phyloP scores from a whole-genome alignment of 441 rosid genomes.

The Brassica balearica region DNA sequence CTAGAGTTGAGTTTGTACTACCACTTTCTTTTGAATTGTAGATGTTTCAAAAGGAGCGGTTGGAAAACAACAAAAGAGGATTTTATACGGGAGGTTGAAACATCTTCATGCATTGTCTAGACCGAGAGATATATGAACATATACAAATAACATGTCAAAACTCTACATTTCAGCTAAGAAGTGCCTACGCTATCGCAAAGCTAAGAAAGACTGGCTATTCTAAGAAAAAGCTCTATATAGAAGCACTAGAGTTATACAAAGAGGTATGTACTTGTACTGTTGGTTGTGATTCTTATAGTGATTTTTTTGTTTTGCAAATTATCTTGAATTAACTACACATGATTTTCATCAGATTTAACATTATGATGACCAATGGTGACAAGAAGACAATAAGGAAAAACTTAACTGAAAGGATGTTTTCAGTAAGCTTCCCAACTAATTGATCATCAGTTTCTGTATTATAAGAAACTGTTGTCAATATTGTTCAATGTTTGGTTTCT shows the following conservation, averaged over 20 bases:
- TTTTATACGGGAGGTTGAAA: too few species aligned
- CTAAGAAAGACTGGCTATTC: slow-evolving; percentile 87
- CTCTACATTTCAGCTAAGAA: slow-evolving; percentile 66
- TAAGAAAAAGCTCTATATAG: slow-evolving; percentile 69
- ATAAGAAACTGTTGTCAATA: neutral
- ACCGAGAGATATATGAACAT: too few species aligned
- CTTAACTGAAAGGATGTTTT: slow-evolving; percentile 84
- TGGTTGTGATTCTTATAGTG: neutral
- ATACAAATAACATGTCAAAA: slow-evolving; percentile 24
- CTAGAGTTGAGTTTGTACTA: too few species aligned
- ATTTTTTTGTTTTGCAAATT: neutral
- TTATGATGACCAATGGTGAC: slow-evolving; percentile 73
- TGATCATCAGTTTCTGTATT: slow-evolving; percentile 10
- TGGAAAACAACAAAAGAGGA: too few species aligned
- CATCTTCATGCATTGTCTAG: too few species aligned
- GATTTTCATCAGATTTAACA: slow-evolving; percentile 66
- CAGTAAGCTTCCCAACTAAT: slow-evolving; percentile 60
- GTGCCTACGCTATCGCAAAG: slow-evolving; percentile 84
- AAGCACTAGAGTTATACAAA: slow-evolving; percentile 76
- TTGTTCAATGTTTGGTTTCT: neutral
- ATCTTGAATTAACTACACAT: slow-evolving; percentile 26
- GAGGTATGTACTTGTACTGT: slow-evolving; percentile 52
- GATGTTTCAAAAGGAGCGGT: too few species aligned
- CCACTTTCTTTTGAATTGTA: too few species aligned
- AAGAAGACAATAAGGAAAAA: slow-evolving; percentile 72